Base-by-base conservation (phyloP, 768 basidiomycete species). In the Rhodotorula kratochvilovae region DNA sequence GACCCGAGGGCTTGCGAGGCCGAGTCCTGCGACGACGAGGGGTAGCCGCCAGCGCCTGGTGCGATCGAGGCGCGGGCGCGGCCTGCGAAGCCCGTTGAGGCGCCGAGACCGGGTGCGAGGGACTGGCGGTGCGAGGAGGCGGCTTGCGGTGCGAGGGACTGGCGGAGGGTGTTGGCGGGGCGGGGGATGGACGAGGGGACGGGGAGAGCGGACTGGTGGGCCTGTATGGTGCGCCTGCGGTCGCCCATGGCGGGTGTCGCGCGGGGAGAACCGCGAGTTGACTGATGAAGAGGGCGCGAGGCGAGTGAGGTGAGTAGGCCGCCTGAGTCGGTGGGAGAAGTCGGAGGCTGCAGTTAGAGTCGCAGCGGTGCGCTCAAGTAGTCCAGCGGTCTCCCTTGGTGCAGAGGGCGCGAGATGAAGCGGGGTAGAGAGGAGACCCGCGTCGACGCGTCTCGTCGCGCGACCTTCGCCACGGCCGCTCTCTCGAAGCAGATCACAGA, bases 161-260 rank as follows among this genome's bases (percentile, higher is more conserved):
- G 65, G 27, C 72, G 61, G 51, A 62, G 60, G 33, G 59, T 35
- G 50, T 39, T 69, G 23, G 51, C 15, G 0, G 73, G 73, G n/a
- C 73, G 62, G 11, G 73, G 63, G 60, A 71, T 66, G 35, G 73
- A 70, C 12, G 73, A 70, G 3, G 68, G 72, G 43, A 73, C 69
- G 23, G 51, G 23, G 29, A 15, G 35, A 51, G 15, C 27, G 1
- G 31, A 35, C 2, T 55, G 31, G 45, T 27, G 19, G 46, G 45
- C 16, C 48, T 63, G 66, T 35, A 73, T 62, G n/a, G 73, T 74
- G 8, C 73, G 51, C 12, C 73, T 54, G 33, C 73, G 73, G 50
- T 70, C 69, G 2, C 48, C 73, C 73, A 74, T 74, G 13, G 61
- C 25, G 21, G 16, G 16, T 0, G 42, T 15, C 15, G 54, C 23